phyloP scores from a whole-genome alignment of 192 early-diverging fungal genomes.

The Backusella macrospora region DNA sequence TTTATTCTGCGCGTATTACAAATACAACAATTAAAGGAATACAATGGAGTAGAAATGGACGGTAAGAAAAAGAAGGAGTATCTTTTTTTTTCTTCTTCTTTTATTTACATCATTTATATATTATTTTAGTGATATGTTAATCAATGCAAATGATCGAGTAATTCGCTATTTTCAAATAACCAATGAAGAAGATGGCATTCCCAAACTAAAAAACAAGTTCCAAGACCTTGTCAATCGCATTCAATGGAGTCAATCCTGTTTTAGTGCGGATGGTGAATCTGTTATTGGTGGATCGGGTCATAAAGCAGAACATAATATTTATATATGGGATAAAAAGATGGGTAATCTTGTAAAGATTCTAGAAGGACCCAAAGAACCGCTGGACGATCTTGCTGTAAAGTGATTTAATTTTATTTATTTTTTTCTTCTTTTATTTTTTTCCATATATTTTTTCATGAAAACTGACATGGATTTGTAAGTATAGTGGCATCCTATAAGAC shows the following conservation, averaged over 20 bases:
- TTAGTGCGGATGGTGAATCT: constrained; percentile 89
- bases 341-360: constrained; percentile 89
- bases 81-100: too few species aligned
- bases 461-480: not conserved
- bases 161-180: constrained; percentile 68
- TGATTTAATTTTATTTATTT: too few species aligned
- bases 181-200: constrained; percentile 43
- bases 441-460: too few species aligned
- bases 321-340: constrained; percentile 87
- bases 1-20: constrained; percentile 39
- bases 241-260: constrained; percentile 88
- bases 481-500: constrained; percentile 86
- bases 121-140: constrained; percentile 67
- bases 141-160: constrained; percentile 81
- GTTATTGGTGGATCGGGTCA: constrained; percentile 87
- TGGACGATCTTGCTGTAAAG: constrained; percentile 78
- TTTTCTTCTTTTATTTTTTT: too few species aligned
- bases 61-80: constrained; percentile 42
- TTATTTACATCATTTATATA: not conserved
- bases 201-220: constrained; percentile 70
- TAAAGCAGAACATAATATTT: constrained; percentile 92
- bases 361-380: constrained; percentile 83
- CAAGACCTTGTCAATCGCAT: constrained; percentile 88
- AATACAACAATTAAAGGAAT: constrained; percentile 61
- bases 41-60: constrained; percentile 66